Evolutionary conservation across 768 basidiomycete genomes (phyloP).

Genomic region (Hebeloma cylindrosporum): DNA sequence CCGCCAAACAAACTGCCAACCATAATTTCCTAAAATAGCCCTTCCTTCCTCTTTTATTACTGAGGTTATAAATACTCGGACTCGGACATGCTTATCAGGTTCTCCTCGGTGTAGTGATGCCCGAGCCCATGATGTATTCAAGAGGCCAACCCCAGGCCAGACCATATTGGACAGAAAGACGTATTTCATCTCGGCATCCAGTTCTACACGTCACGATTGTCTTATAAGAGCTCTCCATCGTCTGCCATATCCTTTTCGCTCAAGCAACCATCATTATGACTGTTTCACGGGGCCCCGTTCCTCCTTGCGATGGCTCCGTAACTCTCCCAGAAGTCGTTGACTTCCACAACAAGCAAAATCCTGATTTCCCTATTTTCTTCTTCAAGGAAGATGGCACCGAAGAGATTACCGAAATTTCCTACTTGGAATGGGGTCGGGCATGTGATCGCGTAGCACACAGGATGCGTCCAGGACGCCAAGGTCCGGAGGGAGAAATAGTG

Average conservation of each 20-base stretch:
- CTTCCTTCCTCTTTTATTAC: too few relatives aligned
- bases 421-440: slow-evolving; percentile 45
- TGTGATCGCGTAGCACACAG: slow-evolving; percentile 42
- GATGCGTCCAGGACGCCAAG: slow-evolving; percentile 33
- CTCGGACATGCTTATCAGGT: too few relatives aligned
- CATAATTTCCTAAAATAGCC: too few relatives aligned
- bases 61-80: too few relatives aligned
- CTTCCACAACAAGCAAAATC: slow-evolving; percentile 37
- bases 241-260: slow-evolving; percentile 3
- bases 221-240: slow-evolving; percentile 1
- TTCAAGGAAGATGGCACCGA: slow-evolving; percentile 26
- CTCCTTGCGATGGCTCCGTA: slow-evolving; percentile 34
- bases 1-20: too few relatives aligned
- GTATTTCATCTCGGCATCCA: too few relatives aligned
- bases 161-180: too few relatives aligned
- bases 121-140: too few relatives aligned
- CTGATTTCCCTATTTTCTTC: slow-evolving; percentile 28
- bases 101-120: too few relatives aligned
- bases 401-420: slow-evolving; percentile 31
- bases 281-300: slow-evolving; percentile 7
- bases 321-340: slow-evolving; percentile 32
- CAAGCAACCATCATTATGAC: slow-evolving; percentile 5
- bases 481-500: slow-evolving; percentile 33
- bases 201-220: too few relatives aligned
- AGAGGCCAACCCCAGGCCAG: too few relatives aligned